Conservation (phyloP, 2,329 filamentous ascomycete genomes). For the Colletotrichum tropicicola region DNA sequence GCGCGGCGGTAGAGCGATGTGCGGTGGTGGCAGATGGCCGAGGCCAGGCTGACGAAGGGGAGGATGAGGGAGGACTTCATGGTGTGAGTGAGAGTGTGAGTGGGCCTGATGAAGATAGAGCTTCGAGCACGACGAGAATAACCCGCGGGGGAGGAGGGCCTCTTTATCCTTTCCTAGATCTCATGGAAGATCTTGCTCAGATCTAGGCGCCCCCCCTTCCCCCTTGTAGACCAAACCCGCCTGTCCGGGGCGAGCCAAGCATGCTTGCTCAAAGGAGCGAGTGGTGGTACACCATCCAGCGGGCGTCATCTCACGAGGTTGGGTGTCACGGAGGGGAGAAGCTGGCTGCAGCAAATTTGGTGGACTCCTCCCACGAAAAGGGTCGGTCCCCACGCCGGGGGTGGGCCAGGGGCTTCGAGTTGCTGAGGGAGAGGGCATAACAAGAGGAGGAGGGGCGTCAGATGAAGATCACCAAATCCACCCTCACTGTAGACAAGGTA, state of each 20-base stretch:
- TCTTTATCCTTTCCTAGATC: constrained; percentile 18
- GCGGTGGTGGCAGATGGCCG: constrained; percentile 42
- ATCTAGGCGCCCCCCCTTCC: not conserved
- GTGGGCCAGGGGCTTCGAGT: not conserved
- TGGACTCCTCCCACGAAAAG: not conserved
- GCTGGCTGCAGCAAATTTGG: not conserved
- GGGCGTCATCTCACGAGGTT: constrained; percentile 11
- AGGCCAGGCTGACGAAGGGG: constrained; percentile 32
- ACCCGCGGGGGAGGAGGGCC: not conserved
- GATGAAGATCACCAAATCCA: constrained; percentile 11
- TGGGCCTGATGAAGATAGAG: not conserved
- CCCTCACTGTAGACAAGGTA: not conserved
- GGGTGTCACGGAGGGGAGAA: not conserved
- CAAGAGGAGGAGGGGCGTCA: not conserved
- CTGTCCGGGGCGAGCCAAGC: not conserved
- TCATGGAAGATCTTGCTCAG: not conserved
- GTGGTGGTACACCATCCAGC: not conserved
- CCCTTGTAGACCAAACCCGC: not conserved
- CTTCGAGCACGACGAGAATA: constrained; percentile 1
- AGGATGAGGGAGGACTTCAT: constrained; percentile 35
- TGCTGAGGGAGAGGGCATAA: not conserved
- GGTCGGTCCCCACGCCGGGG: not conserved
- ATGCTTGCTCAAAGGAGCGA: not conserved
- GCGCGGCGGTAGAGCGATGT: constrained; percentile 42
- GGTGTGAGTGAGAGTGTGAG: not conserved